Conservation (phyloP, 495 filamentous ascomycete species). For the Penicillium longicatenatum region DNA sequence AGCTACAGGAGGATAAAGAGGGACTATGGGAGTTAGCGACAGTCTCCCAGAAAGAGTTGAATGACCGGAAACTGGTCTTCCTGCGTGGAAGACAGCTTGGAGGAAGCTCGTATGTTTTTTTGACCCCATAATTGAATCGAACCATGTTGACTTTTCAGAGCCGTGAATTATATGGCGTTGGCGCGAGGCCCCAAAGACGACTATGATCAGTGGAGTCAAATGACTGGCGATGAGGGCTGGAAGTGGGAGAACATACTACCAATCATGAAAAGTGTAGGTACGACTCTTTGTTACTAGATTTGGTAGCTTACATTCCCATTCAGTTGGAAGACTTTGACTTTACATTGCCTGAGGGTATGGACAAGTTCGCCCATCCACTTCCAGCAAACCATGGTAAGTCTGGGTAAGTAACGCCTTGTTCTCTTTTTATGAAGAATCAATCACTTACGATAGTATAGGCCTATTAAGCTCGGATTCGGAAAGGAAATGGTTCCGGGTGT, state of each 20-base stretch:
- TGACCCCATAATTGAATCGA: not conserved
- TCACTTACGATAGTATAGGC: not conserved
- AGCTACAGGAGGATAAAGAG: slow-evolving; percentile 7
- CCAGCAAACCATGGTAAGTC: not conserved
- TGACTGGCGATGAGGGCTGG: not conserved
- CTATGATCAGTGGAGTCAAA: slow-evolving; percentile 3
- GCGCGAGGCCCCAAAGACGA: slow-evolving; percentile 2
- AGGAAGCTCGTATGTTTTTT: slow-evolving; percentile 6
- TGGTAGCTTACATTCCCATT: not conserved
- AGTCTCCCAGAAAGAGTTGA: not conserved
- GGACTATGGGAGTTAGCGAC: slow-evolving; percentile 8
- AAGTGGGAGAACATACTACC: slow-evolving; percentile 1
- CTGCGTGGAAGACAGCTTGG: slow-evolving; percentile 4
- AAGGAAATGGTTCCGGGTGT: slow-evolving; percentile 6
- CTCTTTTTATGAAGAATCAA: not conserved
- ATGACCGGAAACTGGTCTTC: not conserved
- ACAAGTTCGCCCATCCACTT: not conserved
- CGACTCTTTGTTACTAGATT: too few species aligned
- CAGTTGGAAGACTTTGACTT: slow-evolving; percentile 1
- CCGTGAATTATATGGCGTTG: slow-evolving; percentile 8
- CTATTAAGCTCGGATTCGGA: not conserved
- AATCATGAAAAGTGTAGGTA: not conserved
- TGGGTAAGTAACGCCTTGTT: not conserved
- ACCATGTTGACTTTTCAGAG: not conserved
- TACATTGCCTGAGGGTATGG: not conserved